These are phyloP conservation scores for Sherardia arvensis DNA, from an alignment of 257 asterid genomes.

Conservation along the genomic window DNA sequence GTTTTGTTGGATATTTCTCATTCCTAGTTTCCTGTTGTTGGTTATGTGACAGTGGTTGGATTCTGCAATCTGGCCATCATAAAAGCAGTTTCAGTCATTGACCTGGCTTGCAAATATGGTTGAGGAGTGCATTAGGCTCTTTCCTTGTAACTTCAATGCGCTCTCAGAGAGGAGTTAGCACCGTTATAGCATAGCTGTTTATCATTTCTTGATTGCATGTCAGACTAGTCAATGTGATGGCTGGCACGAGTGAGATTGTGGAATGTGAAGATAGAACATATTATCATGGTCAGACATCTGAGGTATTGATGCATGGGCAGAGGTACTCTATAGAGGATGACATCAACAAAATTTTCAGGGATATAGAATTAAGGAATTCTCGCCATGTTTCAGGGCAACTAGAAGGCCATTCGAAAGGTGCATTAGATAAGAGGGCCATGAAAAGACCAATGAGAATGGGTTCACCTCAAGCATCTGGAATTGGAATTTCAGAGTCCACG, in stretches of 20 bases:
- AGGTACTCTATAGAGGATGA: conserved; percentile 45
- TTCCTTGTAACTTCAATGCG: conserved; percentile 13
- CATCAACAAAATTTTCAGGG: conserved; percentile 69
- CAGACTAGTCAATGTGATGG: conserved; percentile 25
- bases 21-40: neutral
- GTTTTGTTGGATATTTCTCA: neutral
- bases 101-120: conserved; percentile 13
- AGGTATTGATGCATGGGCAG: conserved; percentile 21
- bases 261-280: conserved; percentile 22
- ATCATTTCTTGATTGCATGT: conserved; percentile 9
- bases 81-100: conserved; percentile 5
- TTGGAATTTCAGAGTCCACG: conserved; percentile 60
- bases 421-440: conserved; percentile 56
- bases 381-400: conserved; percentile 25
- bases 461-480: conserved; percentile 43
- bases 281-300: conserved; percentile 17
- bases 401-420: conserved; percentile 24
- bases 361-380: conserved; percentile 45
- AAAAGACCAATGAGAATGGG: conserved; percentile 66
- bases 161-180: conserved; percentile 31
- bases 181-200: conserved; percentile 4
- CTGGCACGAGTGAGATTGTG: conserved; percentile 48
- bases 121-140: conserved; percentile 13
- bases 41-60: conserved; percentile 17
- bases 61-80: conserved; percentile 11